A percentile compares a stretch with the other conserved stretches of the same genome.
Evolutionary conservation across 768 basidiomycete species (phyloP).

Genomic region (Boletus patriciae): DNA sequence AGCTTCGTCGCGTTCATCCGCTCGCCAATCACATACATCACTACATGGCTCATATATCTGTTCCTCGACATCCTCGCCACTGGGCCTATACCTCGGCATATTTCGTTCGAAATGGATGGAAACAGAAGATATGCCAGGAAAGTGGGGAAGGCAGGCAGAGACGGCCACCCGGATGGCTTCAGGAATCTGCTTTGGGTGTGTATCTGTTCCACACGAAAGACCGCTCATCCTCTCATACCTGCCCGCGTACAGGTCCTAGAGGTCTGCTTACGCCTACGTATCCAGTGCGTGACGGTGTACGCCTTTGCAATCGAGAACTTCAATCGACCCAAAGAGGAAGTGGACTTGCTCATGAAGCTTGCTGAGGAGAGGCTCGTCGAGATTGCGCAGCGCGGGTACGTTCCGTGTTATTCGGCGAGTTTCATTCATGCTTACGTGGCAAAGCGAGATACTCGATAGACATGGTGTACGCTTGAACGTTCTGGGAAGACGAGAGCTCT

Average conservation of each 20-base stretch:
- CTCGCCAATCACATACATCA: constrained; percentile 15
- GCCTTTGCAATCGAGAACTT: constrained; percentile 99
- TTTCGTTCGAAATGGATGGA: constrained; percentile 98
- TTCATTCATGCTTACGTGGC: background rate
- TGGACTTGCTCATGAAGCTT: constrained; percentile 83
- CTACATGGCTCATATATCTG: constrained; percentile 36
- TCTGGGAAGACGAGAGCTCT: constrained; percentile 70
- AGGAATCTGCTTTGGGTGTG: constrained; percentile 73
- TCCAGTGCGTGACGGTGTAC: constrained; percentile 89
- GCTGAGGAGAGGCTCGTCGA: constrained; percentile 77
- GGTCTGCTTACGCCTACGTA: constrained; percentile 74
- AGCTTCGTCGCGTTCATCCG: constrained; percentile 12
- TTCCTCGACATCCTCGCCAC: constrained; percentile 68
- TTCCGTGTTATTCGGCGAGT: constrained; percentile 1
- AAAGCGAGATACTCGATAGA: constrained; percentile 76
- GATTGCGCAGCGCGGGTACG: constrained; percentile 78
- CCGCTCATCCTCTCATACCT: background rate
- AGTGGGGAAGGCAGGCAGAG: constrained; percentile 57
- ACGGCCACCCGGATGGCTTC: constrained; percentile 89
- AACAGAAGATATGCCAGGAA: constrained; percentile 86
- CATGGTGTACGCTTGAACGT: constrained; percentile 86
- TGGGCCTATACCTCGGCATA: constrained; percentile 85
- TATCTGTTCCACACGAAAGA: constrained; percentile 2
- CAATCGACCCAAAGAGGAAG: constrained; percentile 81
- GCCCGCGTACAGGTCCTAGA: constrained; percentile 66